These are phyloP conservation scores for Starmerella bacillaris DNA, from an alignment of 805 yeast genomes.

Conservation along the genomic window DNA sequence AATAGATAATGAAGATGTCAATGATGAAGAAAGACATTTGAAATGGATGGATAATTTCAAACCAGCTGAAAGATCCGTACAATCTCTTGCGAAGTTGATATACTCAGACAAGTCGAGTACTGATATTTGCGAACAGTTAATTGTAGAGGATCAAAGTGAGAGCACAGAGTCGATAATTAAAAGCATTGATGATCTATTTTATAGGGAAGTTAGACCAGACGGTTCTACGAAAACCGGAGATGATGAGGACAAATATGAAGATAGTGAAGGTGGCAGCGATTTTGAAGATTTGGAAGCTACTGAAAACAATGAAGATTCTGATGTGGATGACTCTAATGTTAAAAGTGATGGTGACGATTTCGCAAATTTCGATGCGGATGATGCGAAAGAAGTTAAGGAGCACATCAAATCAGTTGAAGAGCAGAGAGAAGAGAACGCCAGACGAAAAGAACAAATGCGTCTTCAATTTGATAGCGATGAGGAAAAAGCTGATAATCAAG, in stretches of 20 bases:
- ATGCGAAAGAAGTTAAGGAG: slow-evolving; percentile 16
- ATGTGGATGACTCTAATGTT: slow-evolving; percentile 20
- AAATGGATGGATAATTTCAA: slow-evolving; percentile 17
- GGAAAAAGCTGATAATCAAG: slow-evolving; percentile 52
- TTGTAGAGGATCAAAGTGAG: no score
- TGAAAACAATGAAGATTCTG: slow-evolving; percentile 18
- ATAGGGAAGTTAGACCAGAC: slow-evolving; percentile 21
- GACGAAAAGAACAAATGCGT: slow-evolving; percentile 72
- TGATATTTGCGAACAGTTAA: neutral
- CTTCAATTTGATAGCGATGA: slow-evolving; percentile 75
- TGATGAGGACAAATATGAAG: slow-evolving; percentile 23
- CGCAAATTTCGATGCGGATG: neutral
- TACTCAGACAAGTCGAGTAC: neutral
- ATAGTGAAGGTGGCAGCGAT: slow-evolving; percentile 21
- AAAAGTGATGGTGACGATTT: slow-evolving; percentile 21
- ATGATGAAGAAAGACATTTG: slow-evolving; percentile 21
- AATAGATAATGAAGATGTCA: slow-evolving; percentile 12
- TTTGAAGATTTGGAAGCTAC: slow-evolving; percentile 21
- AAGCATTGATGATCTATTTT: slow-evolving; percentile 15
- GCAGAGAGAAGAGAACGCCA: slow-evolving; percentile 64
- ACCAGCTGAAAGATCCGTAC: neutral
- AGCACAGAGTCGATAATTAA: slow-evolving; percentile 22
- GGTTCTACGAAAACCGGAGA: slow-evolving; percentile 2
- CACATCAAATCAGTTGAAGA: slow-evolving; percentile 38
- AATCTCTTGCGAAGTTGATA: neutral